These are phyloP conservation scores for Xylaria acuta DNA, from an alignment of 495 filamentous ascomycete genomes.

Conservation along the genomic window DNA sequence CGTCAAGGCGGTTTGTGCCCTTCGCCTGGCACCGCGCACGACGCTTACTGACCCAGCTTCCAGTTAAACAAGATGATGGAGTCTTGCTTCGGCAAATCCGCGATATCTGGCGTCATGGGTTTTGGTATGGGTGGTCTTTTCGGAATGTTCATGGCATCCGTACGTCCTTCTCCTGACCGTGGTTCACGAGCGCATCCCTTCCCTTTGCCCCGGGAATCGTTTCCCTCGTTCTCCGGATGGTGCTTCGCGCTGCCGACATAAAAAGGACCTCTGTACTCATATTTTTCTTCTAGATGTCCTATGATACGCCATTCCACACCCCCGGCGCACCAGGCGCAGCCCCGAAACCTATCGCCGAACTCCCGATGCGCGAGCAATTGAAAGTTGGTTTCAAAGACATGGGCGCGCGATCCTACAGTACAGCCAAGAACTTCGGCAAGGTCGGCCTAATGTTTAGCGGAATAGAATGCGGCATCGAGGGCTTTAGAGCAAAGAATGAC, in stretches of 20 bases:
- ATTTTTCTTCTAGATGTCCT: constrained; percentile 73
- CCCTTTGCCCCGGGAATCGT: neutral
- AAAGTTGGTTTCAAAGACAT: constrained; percentile 89
- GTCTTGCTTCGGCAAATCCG: constrained; percentile 84
- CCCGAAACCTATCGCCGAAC: constrained; percentile 62
- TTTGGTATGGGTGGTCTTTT: constrained; percentile 93
- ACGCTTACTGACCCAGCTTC: constrained; percentile 30
- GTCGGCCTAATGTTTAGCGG: constrained; percentile 90
- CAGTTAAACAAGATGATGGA: constrained; percentile 87
- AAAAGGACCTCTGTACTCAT: neutral
- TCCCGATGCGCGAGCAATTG: constrained; percentile 84
- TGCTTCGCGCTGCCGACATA: neutral
- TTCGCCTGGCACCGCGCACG: constrained; percentile 22
- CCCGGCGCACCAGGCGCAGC: constrained; percentile 65
- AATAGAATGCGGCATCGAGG: constrained; percentile 95
- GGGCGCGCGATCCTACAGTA: constrained; percentile 80
- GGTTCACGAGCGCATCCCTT: neutral
- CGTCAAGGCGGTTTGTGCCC: constrained; percentile 43
- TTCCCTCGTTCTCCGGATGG: neutral
- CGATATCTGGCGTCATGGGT: constrained; percentile 81
- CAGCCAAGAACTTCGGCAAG: constrained; percentile 92
- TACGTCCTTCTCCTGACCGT: constrained; percentile 50
- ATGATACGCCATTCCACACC: constrained; percentile 79
- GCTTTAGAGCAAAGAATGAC: constrained; percentile 90
- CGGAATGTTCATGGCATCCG: constrained; percentile 92